phyloP scores from a whole-genome alignment of 148 eudicot genomes.

The Persicaria tinctoria region DNA sequence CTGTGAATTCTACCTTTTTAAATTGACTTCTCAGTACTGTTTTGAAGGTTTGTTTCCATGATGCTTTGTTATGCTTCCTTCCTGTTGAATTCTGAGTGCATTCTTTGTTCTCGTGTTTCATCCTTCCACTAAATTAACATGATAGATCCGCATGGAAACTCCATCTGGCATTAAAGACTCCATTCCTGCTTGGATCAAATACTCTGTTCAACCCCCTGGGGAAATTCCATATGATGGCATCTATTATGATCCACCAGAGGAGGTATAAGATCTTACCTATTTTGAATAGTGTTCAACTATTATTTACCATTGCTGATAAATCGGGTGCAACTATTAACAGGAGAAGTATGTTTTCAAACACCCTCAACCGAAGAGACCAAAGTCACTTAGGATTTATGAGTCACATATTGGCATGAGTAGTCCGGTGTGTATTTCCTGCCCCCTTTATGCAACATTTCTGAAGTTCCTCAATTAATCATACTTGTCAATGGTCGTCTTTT shows the following conservation, averaged over 20 bases:
- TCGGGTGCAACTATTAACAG: conserved; percentile 23
- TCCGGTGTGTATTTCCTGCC: conserved; percentile 51
- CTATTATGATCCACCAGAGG: conserved; percentile 96
- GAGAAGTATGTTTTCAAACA: conserved; percentile 77
- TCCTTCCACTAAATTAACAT: background rate
- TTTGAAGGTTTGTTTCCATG: background rate
- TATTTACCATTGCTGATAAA: background rate
- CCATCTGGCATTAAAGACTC: conserved; percentile 97
- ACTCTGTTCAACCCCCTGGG: conserved; percentile 83
- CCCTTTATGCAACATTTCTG: background rate
- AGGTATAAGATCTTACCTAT: conserved; percentile 39
- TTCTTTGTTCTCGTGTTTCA: conserved; percentile 5
- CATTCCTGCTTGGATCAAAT: conserved; percentile 98
- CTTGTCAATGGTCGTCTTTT: background rate
- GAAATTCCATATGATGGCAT: conserved; percentile 95
- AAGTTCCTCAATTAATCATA: background rate
- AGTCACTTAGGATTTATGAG: conserved; percentile 89
- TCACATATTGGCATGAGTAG: conserved; percentile 98
- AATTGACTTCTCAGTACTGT: background rate
- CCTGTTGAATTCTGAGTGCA: background rate
- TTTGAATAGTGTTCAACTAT: background rate
- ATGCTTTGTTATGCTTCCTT: background rate
- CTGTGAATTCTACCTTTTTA: background rate
- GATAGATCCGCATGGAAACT: conserved; percentile 95
- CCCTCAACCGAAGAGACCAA: conserved; percentile 81